Evolutionary conservation across 306 rosid species (phyloP), one percentile per base, ranked within the genome.

Genomic region (Hippophae tibetana): DNA sequence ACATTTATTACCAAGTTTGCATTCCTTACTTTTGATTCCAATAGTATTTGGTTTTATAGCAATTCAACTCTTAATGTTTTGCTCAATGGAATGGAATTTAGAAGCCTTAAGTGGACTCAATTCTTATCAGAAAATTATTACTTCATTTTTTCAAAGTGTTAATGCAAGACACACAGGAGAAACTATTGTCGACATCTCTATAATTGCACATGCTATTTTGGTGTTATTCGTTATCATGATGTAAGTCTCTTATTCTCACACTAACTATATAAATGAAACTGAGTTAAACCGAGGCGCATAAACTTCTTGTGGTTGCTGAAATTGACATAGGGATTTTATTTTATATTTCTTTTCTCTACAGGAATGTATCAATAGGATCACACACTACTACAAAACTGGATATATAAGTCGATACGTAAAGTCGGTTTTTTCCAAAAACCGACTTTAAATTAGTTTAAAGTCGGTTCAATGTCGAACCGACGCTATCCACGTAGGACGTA

Each of bases 91-190:
- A 62, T 80, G 89, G 94, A 48, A 61, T 42, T 71, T 74, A 0
- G 76, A 80, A 14, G 71, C 56, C 41, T 25, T 80, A 62, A 59
- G 10, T 49, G 83, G 78, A 10, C 3, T 80, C 60, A 66, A 51
- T 61, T n/a, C 9, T 8, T 74, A 78, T 52, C 71, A 86, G 61
- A 82, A 76, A 56, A 8, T 78, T 10, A 43, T 73, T 42, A 84
- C 78, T 0, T 56, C 77, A 8, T 46, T 76, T 23, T 42, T 18
- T 18, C 77, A 71, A 50, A 63, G 69, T n/a, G 77, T 70, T 42
- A 86, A 82, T 72, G 73, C 94, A 1, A 71, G 89, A 43, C 23
- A 82, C 31, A 25, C 89, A 0, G 89, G 94, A 2, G 84, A 80
- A 66, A 68, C 78, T 11, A 65, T 82, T 1, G 56, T 80, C 26